Base-by-base conservation (phyloP, 2,329 filamentous ascomycete genomes). In the Trichophyton benhamiae region DNA sequence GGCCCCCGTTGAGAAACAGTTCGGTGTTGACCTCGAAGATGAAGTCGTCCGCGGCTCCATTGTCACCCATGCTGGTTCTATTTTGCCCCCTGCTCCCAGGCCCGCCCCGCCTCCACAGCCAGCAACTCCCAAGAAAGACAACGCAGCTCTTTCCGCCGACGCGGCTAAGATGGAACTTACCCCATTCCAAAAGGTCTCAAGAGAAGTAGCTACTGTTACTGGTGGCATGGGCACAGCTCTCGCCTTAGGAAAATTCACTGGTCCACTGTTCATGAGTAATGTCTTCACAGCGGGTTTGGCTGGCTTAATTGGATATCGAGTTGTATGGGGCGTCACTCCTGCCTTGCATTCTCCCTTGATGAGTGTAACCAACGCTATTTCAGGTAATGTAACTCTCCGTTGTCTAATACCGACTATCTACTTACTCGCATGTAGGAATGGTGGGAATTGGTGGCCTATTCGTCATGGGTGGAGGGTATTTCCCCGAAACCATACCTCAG, bases 361-460 rank as follows among this genome's bases (percentile, higher is more conserved):
- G 91, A 91, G 87, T 67, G 90, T 95, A 41, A 95, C 91, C 6
- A 95, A 96, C 71, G 91, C 91, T 30, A 95, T 95, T 67, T 94
- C 89, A 36, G 89, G 87, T 74, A 76, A 65, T 44, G 13, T 17
- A 38, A 7, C 30, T 38, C n/a, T 22, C 2, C n/a, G 7, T 36
- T 1, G 25, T 36, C 27, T 6, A 1, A 63, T 65, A 15, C 52
- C 62, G 17, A 44, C 36, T 42, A 17, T 46, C 36, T 52, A 22
- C 67, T 70, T 62, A 72, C 57, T 60, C 3, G 8, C n/a, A 13
- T 20, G 41, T 64, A 80, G 80, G 83, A 60, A 89, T 96, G 87
- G 91, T 95, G 33, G 91, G 90, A 62, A 81, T 96, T 63, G 91
- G 90, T 61, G 90, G 91, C 11, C 80, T 95, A 65, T 96, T 95